phyloP scores from a whole-genome alignment of 2,329 filamentous ascomycete genomes.

The Venturia oleaginea region DNA sequence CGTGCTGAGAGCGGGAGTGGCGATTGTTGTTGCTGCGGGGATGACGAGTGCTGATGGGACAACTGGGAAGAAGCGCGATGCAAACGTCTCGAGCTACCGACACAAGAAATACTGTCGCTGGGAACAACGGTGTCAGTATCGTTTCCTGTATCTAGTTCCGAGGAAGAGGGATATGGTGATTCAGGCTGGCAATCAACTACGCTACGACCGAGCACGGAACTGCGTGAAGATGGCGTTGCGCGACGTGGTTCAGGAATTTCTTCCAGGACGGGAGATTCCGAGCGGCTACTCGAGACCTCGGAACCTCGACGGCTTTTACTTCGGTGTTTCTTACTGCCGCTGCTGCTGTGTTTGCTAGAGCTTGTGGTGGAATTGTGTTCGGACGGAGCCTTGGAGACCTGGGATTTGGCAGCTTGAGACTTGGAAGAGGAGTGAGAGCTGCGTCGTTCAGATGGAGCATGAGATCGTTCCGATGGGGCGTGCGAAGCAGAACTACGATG shows the following conservation, averaged over 20 bases:
- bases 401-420: not conserved
- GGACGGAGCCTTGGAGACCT: constrained; percentile 1
- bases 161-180: constrained; percentile 16
- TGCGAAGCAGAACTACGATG: not conserved
- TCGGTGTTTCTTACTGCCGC: not conserved
- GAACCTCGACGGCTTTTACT: not conserved
- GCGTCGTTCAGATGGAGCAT: not conserved
- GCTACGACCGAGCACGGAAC: constrained; percentile 28
- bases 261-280: not conserved
- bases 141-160: constrained; percentile 29
- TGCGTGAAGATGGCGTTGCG: not conserved
- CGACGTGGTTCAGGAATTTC: not conserved
- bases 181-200: constrained; percentile 17
- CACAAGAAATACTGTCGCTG: constrained; percentile 40
- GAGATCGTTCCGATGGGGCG: not conserved
- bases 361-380: constrained; percentile 2
- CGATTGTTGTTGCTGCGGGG: not conserved
- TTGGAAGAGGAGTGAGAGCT: constrained; percentile 8
- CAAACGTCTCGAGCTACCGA: constrained; percentile 17
- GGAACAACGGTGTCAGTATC: constrained; percentile 38
- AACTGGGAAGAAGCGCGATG: constrained; percentile 1
- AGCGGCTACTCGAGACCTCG: not conserved
- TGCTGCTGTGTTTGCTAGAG: constrained; percentile 8
- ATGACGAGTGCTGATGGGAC: not conserved
- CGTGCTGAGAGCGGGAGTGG: not conserved